Evolutionary conservation across 257 asterid genomes (phyloP), one percentile per base, ranked within the genome.

Genomic region (Solanum pimpinellifolium): DNA sequence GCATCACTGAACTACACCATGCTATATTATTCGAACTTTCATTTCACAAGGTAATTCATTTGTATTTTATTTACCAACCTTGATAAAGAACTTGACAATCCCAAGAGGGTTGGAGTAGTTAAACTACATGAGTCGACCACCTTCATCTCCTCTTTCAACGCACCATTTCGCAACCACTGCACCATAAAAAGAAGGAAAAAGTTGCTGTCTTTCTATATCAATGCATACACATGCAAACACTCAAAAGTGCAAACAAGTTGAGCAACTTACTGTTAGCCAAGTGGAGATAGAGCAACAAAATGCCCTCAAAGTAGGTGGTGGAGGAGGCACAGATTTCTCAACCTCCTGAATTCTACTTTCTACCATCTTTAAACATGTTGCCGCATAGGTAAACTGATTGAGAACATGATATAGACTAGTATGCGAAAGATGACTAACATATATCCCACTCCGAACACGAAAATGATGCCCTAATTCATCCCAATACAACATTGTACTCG

Each of bases 261-360:
- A 23, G 9, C 46, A 6, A 83, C 94, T 83, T 91, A 95, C 99
- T 82, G 93, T 88, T 80, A 94, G 92, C 94, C 99, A 97, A 69
- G 95, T 88, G 81, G 94, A 90, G 86, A 93, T 95, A 23, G 96
- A 93, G 91, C 94, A 90, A 39, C 94, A 90, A 87, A 95, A 97
- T 86, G 99, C 99, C 89, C 99, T 90, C 90, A 96, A 84, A 70
- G 98, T 96, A 46, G 99, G 99, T n/a, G 98, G 93, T 88, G 95
- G 90, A 83, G 87, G 90, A 85, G 89, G 88, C 88, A 88, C 94
- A 39, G 92, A 85, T 86, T 91, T 93, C 89, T 92, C 93, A 84
- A 96, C 89, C 93, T 94, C 93, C 80, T 88, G 86, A 80, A 95
- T 89, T 75, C 89, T 74, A 66, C 89, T 87, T 85, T 96, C 97